Evolutionary conservation across 2,329 filamentous ascomycete genomes (phyloP), one percentile per base, ranked within the genome.

Genomic region (Blumeriella jaapii): DNA sequence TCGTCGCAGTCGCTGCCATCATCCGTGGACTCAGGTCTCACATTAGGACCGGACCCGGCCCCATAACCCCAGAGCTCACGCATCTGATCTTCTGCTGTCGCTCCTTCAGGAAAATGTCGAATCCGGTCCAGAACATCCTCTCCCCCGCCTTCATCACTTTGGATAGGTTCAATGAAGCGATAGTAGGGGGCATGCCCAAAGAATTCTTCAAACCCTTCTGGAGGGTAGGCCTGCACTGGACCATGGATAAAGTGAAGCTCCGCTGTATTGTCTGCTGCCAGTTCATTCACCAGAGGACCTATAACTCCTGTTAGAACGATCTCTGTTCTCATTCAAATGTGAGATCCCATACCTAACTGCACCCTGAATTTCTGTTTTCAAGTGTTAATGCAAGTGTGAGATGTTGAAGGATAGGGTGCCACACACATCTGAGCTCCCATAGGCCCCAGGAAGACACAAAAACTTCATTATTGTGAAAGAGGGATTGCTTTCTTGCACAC

Each of bases 161-260:
- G 60, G 31, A 60, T 60, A 3, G 63, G 61, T 43, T 69, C 63
- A 39, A 73, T 68, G 53, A 72, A 72, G 18, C 69, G 64, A 52
- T 62, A 72, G 44, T 71, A 65, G 6, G 69, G 70, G 0, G 65
- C 64, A 4, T 61, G 59, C 10, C 70, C 70, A 49, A 74, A 74
- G 52, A 69, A 74, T 29, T 69, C 61, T 37, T 69, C 67, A 38
- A 71, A 74, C 0, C 69, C 69, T 12, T 62, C 52, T 0, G 69
- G 69, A 4, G 69, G 68, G 1, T 58, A 55, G 2, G 65, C 66
- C 28, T 61, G 58, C 46, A 67, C 64, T 11, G 62, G 63, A 3
- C 67, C 69, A 31, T 72, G 57, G 36, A 67, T 63, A 54, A 68
- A 73, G 45, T 64, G 60, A 40, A 73, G 69, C 4, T 57, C 58